Base-by-base conservation (phyloP, 1,139 yeast species). In the Nakaseomyces bracarensis region DNA sequence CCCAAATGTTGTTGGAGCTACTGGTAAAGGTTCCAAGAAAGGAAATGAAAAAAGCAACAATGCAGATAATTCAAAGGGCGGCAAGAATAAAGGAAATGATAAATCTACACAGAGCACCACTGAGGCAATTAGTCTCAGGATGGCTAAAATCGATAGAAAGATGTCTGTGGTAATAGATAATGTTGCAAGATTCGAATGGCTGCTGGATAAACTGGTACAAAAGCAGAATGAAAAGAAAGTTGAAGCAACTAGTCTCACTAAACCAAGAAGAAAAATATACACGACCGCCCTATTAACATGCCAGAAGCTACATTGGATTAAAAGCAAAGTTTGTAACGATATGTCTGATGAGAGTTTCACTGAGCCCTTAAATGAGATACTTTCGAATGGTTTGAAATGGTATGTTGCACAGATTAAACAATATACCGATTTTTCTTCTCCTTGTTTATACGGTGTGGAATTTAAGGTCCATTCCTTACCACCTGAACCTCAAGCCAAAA, bases 331-430 rank as follows among this genome's bases (percentile, higher is more conserved):
- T 8, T 42, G 43, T 3, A 43, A 47, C 13, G 36, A 44, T 3
- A 39, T 40, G 27, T 34, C 49, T 3, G 36, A 43, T 21, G 40
- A 35, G 7, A 41, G 42, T 33, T 47, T 49, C 15, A 37, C 50
- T 14, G 31, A 39, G 3, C 61, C 62, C 2, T 33, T 57, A 3
- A 46, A 42, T 28, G 43, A 49, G 14, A 43, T 54, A 3, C 35
- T 53, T 14, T 43, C 48, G 2, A 43, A 46, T 2, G 46, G 53
- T 4, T 43, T 54, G 26, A 56, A 53, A 43, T 57, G 58, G 58
- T 50, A 54, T 34, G 40, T 54, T 11, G 42, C 52, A n/a, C 51
- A 54, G 39, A 46, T 47, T 21, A 55, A 53, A 38, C 49, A 49
- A 22, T 25, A 51, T 23, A 47, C 53, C 14, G 57, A 54, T 39